phyloP scores from a whole-genome alignment of 2,329 filamentous ascomycete species.

The Paraphaeosphaeria minitans region DNA sequence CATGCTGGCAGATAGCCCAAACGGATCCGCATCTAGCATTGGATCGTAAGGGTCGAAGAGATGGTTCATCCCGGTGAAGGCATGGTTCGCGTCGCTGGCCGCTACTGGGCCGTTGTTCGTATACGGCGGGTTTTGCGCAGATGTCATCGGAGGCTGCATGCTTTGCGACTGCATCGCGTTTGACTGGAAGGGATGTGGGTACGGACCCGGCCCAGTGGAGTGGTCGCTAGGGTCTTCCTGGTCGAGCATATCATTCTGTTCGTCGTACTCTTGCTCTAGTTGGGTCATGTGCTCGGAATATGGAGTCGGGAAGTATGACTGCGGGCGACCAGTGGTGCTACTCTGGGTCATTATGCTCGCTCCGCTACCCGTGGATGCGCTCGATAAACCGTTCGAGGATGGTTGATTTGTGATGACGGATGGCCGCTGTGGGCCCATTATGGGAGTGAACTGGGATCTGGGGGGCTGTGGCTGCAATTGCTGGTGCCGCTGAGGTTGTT shows the following conservation, averaged over 20 bases:
- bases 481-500: constrained; percentile 55
- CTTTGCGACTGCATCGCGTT: constrained; percentile 46
- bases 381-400: constrained; percentile 44
- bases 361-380: constrained; percentile 43
- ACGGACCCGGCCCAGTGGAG: constrained; percentile 70
- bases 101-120: constrained; percentile 40
- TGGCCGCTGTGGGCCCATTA: constrained; percentile 48
- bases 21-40: constrained; percentile 89
- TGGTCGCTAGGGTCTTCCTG: constrained; percentile 72
- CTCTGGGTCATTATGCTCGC: constrained; percentile 44
- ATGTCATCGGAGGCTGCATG: constrained; percentile 47
- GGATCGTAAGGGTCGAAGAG: constrained; percentile 78
- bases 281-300: constrained; percentile 96
- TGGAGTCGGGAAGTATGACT: constrained; percentile 77
- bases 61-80: constrained; percentile 54
- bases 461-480: constrained; percentile 53
- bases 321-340: constrained; percentile 45
- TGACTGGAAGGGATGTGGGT: constrained; percentile 60
- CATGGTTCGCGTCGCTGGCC: constrained; percentile 39
- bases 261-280: constrained; percentile 97
- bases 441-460: constrained; percentile 54
- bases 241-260: constrained; percentile 86
- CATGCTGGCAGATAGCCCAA: constrained; percentile 92
- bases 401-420: constrained; percentile 44
- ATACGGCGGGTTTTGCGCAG: constrained; percentile 44